Evolutionary conservation across 1,139 yeast genomes (phyloP).

Genomic region (Kodamaea ohmeri): DNA sequence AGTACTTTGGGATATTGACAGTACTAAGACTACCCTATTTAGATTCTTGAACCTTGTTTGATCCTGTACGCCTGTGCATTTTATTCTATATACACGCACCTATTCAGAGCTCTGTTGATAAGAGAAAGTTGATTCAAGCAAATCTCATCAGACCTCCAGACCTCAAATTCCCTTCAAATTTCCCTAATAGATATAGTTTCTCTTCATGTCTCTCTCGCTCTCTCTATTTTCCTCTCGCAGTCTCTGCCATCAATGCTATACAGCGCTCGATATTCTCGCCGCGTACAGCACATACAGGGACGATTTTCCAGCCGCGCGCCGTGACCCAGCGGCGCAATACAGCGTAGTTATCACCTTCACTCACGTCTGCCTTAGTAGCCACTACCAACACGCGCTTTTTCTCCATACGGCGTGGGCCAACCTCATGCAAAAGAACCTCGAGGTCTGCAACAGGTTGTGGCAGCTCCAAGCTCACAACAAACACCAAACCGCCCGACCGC

Average conservation of each 20-base stretch:
- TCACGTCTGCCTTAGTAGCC: conserved; percentile 88
- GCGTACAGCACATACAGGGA: conserved; percentile 81
- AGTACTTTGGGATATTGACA: no score
- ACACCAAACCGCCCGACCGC: conserved; percentile 83
- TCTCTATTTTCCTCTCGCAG: conserved; percentile 29
- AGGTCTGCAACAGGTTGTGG: conserved; percentile 65
- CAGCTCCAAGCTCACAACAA: conserved; percentile 75
- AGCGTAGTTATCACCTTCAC: conserved; percentile 45
- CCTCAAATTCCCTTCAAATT: background rate
- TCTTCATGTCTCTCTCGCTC: background rate
- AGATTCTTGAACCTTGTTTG: no score
- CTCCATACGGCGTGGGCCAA: conserved; percentile 60
- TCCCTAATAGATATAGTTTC: no score
- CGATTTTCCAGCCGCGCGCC: conserved; percentile 55
- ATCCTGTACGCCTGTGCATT: no score
- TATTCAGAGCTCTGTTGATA: no score
- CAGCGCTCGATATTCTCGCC: conserved; percentile 72
- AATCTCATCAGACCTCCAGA: no score
- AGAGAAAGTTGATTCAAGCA: no score
- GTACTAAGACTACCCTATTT: no score
- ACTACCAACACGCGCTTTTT: conserved; percentile 68
- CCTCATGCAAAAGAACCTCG: conserved; percentile 58
- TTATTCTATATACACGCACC: no score
- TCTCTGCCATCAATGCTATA: conserved; percentile 66
- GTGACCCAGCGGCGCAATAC: conserved; percentile 43